These are phyloP conservation scores for Linnemannia hyalina DNA, from an alignment of 192 early-diverging fungal genomes.

Conservation along the genomic window DNA sequence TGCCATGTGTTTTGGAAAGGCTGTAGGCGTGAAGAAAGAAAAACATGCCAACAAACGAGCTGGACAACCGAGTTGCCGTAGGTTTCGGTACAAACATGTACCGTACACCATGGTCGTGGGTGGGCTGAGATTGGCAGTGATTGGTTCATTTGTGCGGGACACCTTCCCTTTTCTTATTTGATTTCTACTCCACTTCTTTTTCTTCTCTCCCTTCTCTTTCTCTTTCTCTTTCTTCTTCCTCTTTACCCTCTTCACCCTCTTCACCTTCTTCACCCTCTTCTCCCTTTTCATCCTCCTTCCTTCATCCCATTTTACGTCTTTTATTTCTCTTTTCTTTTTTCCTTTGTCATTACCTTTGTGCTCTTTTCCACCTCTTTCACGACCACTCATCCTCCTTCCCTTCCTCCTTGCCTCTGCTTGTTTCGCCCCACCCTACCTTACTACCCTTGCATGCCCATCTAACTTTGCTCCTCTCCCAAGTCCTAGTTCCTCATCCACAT, in stretches of 20 bases:
- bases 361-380: not conserved
- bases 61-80: no score
- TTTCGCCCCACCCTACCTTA: not conserved
- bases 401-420: not conserved
- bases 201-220: not conserved
- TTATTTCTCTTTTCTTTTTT: not conserved
- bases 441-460: not conserved
- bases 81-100: no score
- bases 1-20: no score
- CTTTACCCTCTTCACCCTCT: constrained; percentile 6
- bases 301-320: constrained; percentile 1
- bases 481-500: not conserved
- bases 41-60: no score
- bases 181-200: not conserved
- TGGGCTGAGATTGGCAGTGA: no score
- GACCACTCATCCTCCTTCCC: not conserved
- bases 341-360: not conserved
- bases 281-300: not conserved
- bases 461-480: not conserved
- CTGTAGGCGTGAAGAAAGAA: no score
- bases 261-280: not conserved
- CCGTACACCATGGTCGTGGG: no score
- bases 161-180: not conserved
- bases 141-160: no score
- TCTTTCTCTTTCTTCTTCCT: not conserved